Base-by-base conservation (phyloP, 805 yeast genomes). In the Wickerhamomyces mucosus region DNA sequence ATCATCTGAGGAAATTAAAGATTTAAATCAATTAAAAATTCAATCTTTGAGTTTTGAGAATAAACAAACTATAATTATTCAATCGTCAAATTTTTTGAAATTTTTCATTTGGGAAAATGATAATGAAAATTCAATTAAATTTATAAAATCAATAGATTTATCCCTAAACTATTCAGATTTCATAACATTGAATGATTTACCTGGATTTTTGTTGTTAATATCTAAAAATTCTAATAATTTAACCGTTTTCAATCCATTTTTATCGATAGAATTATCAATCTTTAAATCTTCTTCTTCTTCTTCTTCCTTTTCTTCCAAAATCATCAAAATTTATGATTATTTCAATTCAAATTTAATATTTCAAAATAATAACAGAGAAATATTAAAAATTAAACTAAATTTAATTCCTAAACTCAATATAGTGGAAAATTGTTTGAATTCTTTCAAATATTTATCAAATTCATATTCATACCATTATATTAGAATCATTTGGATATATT, bases 401-500 rank as follows among this genome's bases (percentile, higher is more conserved):
- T 41, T 74, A 5, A 54, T 53, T 11, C 83, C 85, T 0, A 49
- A 51, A 11, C 59, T 61, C 23, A 55, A 56, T 2, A 44, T 68
- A 6, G 72, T 75, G 1, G 19, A 37, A 4, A 59, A 46, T 10
- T 66, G 78, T 27, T 55, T 79, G n/a, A 50, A 58, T 12, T 58
- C 72, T 3, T 61, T 79, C 40, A 64, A 61, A 34, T 66, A 67
- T 38, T 47, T 78, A 14, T 64, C 75, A 5, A 80, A 78, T n/a
- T 59, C 78, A 3, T 67, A 67, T 34, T 62, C 73, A 4, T 65
- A 63, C 42, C 77, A 74, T 43, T 65, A 64, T 21, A 56, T 78
- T n/a, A 66, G 78, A 72, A 53, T 75, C 30, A 58, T 68, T 4
- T 80, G 86, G 85, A 61, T 78, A 28, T 51, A 75, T 1, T 72